A percentile compares a stretch with the other conserved stretches of the same genome.
Conservation (phyloP, 2,329 filamentous ascomycete genomes). For the Arthrinium puccinioides region DNA sequence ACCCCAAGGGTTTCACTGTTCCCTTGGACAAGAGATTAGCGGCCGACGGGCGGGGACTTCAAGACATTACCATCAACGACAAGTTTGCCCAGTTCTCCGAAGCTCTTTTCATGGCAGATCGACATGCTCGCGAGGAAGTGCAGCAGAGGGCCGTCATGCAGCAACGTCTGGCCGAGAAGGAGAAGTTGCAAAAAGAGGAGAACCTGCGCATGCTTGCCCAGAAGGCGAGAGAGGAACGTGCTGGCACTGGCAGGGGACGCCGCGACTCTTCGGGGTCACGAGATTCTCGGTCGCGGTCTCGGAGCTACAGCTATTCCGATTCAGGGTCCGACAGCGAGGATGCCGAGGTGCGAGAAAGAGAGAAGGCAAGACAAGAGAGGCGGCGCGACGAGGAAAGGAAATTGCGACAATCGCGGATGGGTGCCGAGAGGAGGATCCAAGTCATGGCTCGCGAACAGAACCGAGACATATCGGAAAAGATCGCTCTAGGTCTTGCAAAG, state of each 20-base stretch:
- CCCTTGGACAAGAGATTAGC: slow-evolving; percentile 92
- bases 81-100: slow-evolving; percentile 97
- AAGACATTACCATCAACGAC: slow-evolving; percentile 95
- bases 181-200: slow-evolving; percentile 91
- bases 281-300: slow-evolving; percentile 35
- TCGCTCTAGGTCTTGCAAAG: slow-evolving; percentile 89
- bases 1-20: slow-evolving; percentile 87
- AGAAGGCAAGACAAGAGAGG: slow-evolving; percentile 69
- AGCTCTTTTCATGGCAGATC: slow-evolving; percentile 86
- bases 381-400: slow-evolving; percentile 81
- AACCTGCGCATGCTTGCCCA: slow-evolving; percentile 81
- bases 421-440: slow-evolving; percentile 82
- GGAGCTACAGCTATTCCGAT: slow-evolving; percentile 46
- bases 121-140: slow-evolving; percentile 92
- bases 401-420: slow-evolving; percentile 90
- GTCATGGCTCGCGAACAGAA: slow-evolving; percentile 93
- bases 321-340: slow-evolving; percentile 55
- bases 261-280: slow-evolving; percentile 30
- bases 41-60: slow-evolving; percentile 82
- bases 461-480: slow-evolving; percentile 94
- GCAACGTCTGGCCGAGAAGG: slow-evolving; percentile 90
- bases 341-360: slow-evolving; percentile 66
- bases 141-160: slow-evolving; percentile 91
- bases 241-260: slow-evolving; percentile 41
- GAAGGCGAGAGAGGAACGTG: slow-evolving; percentile 80